Evolutionary conservation across 2,329 filamentous ascomycete genomes (phyloP).

Genomic region (Aspergillus neoniger): DNA sequence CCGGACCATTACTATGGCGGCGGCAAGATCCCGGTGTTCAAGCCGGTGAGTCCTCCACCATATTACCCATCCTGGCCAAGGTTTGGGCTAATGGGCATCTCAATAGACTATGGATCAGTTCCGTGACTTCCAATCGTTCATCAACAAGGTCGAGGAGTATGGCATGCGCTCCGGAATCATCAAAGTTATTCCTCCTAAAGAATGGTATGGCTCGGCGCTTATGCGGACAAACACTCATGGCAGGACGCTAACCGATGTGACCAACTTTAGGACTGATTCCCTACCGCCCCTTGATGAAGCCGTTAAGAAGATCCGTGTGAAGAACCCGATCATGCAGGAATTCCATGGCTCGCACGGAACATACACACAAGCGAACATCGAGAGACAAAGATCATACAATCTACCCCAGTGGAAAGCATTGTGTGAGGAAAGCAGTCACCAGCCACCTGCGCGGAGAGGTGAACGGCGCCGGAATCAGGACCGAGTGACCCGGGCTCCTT

Average conservation of each 20-base stretch:
- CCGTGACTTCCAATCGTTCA: slow-evolving; percentile 86
- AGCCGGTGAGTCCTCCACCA: slow-evolving; percentile 61
- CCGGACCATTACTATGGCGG: slow-evolving; percentile 86
- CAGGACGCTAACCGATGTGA: slow-evolving; percentile 5
- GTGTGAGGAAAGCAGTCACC: slow-evolving; percentile 92
- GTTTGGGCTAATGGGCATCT: slow-evolving; percentile 10
- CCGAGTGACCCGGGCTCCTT: slow-evolving; percentile 43
- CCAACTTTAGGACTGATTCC: slow-evolving; percentile 59
- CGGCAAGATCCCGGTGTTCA: slow-evolving; percentile 87
- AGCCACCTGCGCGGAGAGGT: slow-evolving; percentile 87
- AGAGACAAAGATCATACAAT: slow-evolving; percentile 95
- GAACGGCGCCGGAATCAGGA: slow-evolving; percentile 54
- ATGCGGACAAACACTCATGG: neutral
- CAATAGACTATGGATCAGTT: slow-evolving; percentile 84
- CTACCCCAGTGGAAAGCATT: slow-evolving; percentile 92
- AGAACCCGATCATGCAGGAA: slow-evolving; percentile 97
- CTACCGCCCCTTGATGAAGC: slow-evolving; percentile 79
- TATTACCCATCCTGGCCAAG: neutral
- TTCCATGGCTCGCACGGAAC: slow-evolving; percentile 95
- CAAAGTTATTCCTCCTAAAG: slow-evolving; percentile 88
- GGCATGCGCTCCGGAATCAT: slow-evolving; percentile 98
- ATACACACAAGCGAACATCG: slow-evolving; percentile 95
- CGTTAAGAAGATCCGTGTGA: slow-evolving; percentile 88
- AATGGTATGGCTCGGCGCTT: slow-evolving; percentile 68
- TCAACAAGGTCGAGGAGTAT: slow-evolving; percentile 86